Evolutionary conservation across 176 grass and related monocot species (phyloP), one percentile per base, ranked within the genome.

Genomic region (Cymbopogon citratus): DNA sequence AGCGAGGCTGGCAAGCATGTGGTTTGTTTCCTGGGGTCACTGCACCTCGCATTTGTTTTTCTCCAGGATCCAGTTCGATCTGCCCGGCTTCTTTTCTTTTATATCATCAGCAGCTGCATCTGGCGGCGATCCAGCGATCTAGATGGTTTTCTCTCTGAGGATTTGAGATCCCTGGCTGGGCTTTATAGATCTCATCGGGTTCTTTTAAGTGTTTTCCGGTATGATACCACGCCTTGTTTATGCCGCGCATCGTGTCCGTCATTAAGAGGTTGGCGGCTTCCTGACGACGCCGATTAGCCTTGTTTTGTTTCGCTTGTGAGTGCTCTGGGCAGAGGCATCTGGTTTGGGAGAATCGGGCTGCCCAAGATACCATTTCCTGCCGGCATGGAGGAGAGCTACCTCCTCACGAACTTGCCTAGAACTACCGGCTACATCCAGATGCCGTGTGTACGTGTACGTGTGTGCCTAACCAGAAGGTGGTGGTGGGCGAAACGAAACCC

Each of bases 11-110:
- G 71, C 54, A 39, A 12, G 51, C 72, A 87, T 82, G 73, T 69
- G 85, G 60, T 87, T 77, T 84, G 82, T 76, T 70, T 84, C 73
- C 73, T 24, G 26, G 63, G 63, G 63, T 77, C 82, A 57, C 48
- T 77, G 82, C 82, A 77, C 41, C 49, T 60, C 18, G 45, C 82
- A 84, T 70, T 84, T 77, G 34, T 77, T 84, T 84, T 77, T 29
- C 26, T 59, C 26, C 25, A 39, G 44, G 71, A 65, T 76, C 71
- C 33, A 69, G 45, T 69, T 84, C 67, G 38, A 68, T 23, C 73
- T 33, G 25, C 25, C 63, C 18, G 39, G 56, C 24, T 59, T 59
- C 52, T 59, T 57, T 84, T 66, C 57, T 21, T 76, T 59, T 77
- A 57, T 68, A 77, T 34, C 11, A 61, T 66, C 48, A 69, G 64